Conservation (phyloP, 1,284 basidiomycete genomes). For the Ceratorhiza oryzae-sativae region DNA sequence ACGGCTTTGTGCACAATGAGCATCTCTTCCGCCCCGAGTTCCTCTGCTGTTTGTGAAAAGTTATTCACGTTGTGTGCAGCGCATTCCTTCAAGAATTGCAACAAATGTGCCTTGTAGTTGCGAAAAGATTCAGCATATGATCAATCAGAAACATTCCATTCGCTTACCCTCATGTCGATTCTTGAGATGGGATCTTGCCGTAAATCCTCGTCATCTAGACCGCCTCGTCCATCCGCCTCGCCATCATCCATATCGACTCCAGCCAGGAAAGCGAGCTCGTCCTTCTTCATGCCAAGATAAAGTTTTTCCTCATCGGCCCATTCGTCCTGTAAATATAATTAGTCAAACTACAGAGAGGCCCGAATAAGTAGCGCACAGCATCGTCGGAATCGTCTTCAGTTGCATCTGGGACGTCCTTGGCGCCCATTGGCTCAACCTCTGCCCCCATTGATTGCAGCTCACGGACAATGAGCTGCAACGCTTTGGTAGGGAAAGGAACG, state of each 20-base stretch:
- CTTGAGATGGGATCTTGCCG: conserved; percentile 85
- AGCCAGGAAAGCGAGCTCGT: conserved; percentile 56
- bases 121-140: neutral
- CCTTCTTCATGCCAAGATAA: conserved; percentile 55
- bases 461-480: conserved; percentile 85
- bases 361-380: conserved; percentile 42
- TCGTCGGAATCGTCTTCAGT: conserved; percentile 78
- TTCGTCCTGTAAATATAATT: conserved; percentile 64
- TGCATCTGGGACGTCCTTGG: conserved; percentile 59
- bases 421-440: conserved; percentile 60
- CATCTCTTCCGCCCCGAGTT: conserved; percentile 73
- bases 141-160: neutral
- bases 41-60: conserved; percentile 69
- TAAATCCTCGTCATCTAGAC: conserved; percentile 83
- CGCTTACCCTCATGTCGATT: conserved; percentile 83
- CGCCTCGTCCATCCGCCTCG: conserved; percentile 73
- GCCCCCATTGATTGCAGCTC: conserved; percentile 81
- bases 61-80: conserved; percentile 69
- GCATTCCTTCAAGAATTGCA: conserved; percentile 72
- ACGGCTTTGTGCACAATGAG: conserved; percentile 69
- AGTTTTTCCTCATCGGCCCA: conserved; percentile 82
- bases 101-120: conserved; percentile 67
- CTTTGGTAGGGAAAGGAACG: conserved; percentile 89
- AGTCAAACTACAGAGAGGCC: conserved; percentile 30
- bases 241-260: conserved; percentile 58